phyloP scores from a whole-genome alignment of 2,329 filamentous ascomycete genomes.

The Helicocarpus griseus region DNA sequence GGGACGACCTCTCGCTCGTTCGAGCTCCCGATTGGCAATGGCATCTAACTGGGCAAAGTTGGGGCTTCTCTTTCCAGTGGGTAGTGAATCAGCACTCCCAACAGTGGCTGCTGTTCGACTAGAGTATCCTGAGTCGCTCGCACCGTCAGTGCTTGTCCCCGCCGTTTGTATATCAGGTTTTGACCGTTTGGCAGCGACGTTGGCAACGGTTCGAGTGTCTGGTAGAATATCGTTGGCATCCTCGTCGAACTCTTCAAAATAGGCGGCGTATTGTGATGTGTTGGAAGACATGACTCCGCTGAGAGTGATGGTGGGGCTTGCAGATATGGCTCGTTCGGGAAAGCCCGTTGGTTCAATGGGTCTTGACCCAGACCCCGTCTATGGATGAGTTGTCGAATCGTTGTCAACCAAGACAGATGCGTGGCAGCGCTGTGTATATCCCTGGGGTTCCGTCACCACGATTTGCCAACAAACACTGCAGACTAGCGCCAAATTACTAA shows the following conservation, averaged over 20 bases:
- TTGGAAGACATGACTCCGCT: conserved; percentile 27
- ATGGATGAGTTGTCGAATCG: conserved; percentile 1
- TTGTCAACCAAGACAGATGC: conserved; percentile 1
- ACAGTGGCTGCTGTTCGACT: conserved; percentile 47
- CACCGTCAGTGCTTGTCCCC: conserved; percentile 33
- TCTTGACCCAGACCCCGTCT: conserved; percentile 8
- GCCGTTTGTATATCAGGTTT: conserved; percentile 31
- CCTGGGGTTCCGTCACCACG: neutral
- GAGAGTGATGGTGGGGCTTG: conserved; percentile 8
- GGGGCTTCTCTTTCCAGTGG: conserved; percentile 32
- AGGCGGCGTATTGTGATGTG: conserved; percentile 28
- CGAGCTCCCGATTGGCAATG: conserved; percentile 15
- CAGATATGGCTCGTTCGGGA: conserved; percentile 10
- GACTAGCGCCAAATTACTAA: neutral
- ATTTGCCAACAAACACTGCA: conserved; percentile 2
- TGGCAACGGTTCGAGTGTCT: conserved; percentile 41
- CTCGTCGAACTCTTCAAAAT: conserved; percentile 41
- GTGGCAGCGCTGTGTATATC: neutral
- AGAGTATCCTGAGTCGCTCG: conserved; percentile 54
- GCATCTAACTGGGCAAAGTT: conserved; percentile 28
- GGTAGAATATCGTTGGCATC: conserved; percentile 33
- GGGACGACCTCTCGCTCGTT: conserved; percentile 13
- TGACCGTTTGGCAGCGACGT: conserved; percentile 41
- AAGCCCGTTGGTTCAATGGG: conserved; percentile 10
- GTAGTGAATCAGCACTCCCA: conserved; percentile 43